Percentiles rank a stretch among this genome's conserved stretches.
phyloP scores from a whole-genome alignment of 805 yeast species.

The Metschnikowia sp. region DNA sequence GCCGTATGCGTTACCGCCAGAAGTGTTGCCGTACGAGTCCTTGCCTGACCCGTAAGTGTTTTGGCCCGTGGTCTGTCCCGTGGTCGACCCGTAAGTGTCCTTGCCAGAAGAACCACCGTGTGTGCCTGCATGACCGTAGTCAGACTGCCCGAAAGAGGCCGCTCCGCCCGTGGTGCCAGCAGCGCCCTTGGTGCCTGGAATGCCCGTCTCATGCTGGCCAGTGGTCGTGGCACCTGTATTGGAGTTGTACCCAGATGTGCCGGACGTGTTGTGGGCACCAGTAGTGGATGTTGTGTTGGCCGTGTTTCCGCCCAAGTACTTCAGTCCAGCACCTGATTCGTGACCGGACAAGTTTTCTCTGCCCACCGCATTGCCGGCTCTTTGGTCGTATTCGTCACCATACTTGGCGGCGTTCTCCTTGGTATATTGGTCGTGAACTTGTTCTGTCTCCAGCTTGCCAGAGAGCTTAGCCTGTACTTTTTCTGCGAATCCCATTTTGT shows the following conservation, averaged over 20 bases:
- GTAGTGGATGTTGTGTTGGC: conserved; percentile 5
- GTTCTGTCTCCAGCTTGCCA: conserved; percentile 28
- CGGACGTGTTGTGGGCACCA: neutral
- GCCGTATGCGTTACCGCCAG: conserved; percentile 19
- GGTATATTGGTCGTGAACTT: conserved; percentile 28
- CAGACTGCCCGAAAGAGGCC: conserved; percentile 4
- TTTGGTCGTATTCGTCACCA: conserved; percentile 27
- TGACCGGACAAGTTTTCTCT: conserved; percentile 19
- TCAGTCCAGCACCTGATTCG: conserved; percentile 28
- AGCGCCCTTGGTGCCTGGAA: conserved; percentile 10
- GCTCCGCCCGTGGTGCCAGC: conserved; percentile 13
- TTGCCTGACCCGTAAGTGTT: conserved; percentile 11
- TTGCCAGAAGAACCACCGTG: conserved; percentile 3
- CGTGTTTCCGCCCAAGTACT: conserved; percentile 18
- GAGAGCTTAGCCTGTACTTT: conserved; percentile 29
- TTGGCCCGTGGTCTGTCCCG: neutral
- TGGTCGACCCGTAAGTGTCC: conserved; percentile 1
- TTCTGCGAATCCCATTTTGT: conserved; percentile 36
- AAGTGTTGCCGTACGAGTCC: conserved; percentile 13
- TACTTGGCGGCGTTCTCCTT: conserved; percentile 28
- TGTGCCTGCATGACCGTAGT: conserved; percentile 2
- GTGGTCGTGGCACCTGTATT: neutral
- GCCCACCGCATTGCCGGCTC: conserved; percentile 18
- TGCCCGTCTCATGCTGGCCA: too few relatives aligned
- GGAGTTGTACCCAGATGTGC: neutral